A percentile compares a stretch with the other conserved stretches of the same genome.
These are phyloP conservation scores for Alternaria sp. DNA, from an alignment of 2,329 filamentous ascomycete species.

Conservation along the genomic window DNA sequence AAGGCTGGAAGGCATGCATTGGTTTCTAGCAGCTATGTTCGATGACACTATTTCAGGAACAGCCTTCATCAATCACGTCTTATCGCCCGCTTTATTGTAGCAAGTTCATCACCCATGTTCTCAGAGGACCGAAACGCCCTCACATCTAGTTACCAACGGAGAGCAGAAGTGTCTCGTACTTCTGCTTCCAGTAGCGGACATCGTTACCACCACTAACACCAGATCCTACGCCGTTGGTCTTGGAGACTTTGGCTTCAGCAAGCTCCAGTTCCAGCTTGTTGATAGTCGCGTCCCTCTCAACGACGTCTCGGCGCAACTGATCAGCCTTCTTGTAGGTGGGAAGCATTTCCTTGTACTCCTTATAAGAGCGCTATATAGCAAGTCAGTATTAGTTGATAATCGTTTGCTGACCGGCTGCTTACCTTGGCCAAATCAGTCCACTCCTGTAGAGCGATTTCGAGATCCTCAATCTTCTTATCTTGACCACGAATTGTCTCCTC, in stretches of 20 bases:
- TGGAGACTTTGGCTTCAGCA: slow-evolving; percentile 16
- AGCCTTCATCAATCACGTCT: neutral
- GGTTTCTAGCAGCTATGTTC: neutral
- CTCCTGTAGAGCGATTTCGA: slow-evolving; percentile 22
- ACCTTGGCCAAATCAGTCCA: slow-evolving; percentile 36
- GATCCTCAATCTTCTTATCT: slow-evolving; percentile 20
- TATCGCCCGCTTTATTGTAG: neutral
- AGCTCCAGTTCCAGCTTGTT: slow-evolving; percentile 30
- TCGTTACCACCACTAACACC: slow-evolving; percentile 11
- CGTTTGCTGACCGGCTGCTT: neutral
- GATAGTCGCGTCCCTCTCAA: slow-evolving; percentile 28
- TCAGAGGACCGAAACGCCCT: neutral
- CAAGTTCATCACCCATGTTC: neutral
- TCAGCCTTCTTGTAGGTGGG: slow-evolving; percentile 33
- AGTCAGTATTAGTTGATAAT: neutral
- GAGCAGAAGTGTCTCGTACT: slow-evolving; percentile 36
- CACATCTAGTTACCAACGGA: slow-evolving; percentile 17
- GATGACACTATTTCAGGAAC: neutral
- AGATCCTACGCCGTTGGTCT: slow-evolving; percentile 21
- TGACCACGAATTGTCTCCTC: slow-evolving; percentile 7
- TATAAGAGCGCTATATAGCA: slow-evolving; percentile 28
- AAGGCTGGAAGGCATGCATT: too few relatives aligned
- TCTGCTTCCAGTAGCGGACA: slow-evolving; percentile 35
- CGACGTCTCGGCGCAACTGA: slow-evolving; percentile 22
- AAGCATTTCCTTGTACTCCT: slow-evolving; percentile 36